phyloP scores from a whole-genome alignment of 345 rosid genomes.

The Excoecaria cochinchinensis region DNA sequence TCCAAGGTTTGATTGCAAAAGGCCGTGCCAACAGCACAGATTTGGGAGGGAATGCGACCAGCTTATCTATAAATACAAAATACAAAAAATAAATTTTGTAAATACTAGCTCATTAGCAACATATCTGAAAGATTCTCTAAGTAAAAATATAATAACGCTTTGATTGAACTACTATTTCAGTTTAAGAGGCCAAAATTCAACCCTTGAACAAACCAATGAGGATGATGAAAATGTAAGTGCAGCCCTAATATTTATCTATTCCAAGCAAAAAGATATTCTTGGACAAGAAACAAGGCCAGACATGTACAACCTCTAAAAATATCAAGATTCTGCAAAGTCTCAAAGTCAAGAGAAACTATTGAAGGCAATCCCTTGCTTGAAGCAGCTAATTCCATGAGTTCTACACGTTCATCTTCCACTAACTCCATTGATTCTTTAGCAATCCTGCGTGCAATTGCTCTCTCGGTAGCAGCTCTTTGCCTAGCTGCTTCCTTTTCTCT shows the following conservation, averaged over 20 bases:
- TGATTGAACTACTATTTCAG: not conserved
- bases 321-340: conserved; percentile 74
- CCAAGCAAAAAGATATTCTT: not conserved
- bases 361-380: conserved; percentile 65
- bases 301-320: conserved; percentile 56
- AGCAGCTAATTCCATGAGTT: conserved; percentile 88
- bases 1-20: conserved; percentile 73
- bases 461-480: conserved; percentile 86
- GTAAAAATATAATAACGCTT: not conserved
- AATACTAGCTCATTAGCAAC: not conserved
- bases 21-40: conserved; percentile 63
- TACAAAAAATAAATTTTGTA: conserved; percentile 6
- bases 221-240: not conserved
- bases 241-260: not conserved
- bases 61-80: conserved; percentile 50
- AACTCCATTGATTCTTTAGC: conserved; percentile 88
- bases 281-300: conserved; percentile 1
- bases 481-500: conserved; percentile 74
- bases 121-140: not conserved
- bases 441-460: conserved; percentile 81
- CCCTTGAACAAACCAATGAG: not conserved
- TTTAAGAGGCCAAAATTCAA: not conserved
- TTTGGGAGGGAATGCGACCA: conserved; percentile 61
- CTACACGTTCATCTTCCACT: conserved; percentile 81
- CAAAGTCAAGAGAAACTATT: conserved; percentile 61